Evolutionary conservation across 805 yeast genomes (phyloP), one percentile per base, ranked within the genome.

Genomic region (Myxozyma neglecta): DNA sequence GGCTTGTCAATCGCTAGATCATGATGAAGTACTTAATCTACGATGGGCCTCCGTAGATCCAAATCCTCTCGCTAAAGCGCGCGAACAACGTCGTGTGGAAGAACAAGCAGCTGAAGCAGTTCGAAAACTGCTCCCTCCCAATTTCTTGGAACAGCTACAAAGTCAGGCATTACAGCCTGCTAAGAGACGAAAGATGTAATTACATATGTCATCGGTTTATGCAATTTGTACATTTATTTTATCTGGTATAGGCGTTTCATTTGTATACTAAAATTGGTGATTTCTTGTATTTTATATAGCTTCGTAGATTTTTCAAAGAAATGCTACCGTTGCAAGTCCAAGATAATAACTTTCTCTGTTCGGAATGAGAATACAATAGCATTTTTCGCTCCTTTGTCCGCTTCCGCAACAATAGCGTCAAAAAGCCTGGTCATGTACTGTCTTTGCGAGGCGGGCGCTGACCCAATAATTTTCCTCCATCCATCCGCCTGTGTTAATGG

Each of bases 21-120:
- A 81, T 47, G 81, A 82, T 60, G 96, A 88, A 64, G 81, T 86
- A 0, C 74, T 92, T 48, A 82, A 80, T 62, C 83, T 92, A 1
- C 80, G 89, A 65, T 92, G 98, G 98, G 96, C 97, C 0, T 84
- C 83, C 63, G 93, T 88, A 47, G 96, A 90, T 72, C 96, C 96
- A 1, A 87, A 87, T 70, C 94, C 94, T 0, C 74, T 74, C 3
- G 86, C 89, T 3, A 81, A 78, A 64, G 76, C 71, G 57, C 76
- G 83, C 65, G 83, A 78, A 45, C 78, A 82, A 67, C 75, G 81
- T 50, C 75, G 79, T 35, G 60, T 79, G 49, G 87, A 86, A 60
- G 81, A 82, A 59, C 70, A 74, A 42, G 85, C 89, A 0, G 73
- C 84, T 53, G 81, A 82, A 29, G 75, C 74, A 56, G 75, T 73